Evolutionary conservation across 75 land plant genomes (phyloP).

Genomic region (Isoetes taiwanensis): DNA sequence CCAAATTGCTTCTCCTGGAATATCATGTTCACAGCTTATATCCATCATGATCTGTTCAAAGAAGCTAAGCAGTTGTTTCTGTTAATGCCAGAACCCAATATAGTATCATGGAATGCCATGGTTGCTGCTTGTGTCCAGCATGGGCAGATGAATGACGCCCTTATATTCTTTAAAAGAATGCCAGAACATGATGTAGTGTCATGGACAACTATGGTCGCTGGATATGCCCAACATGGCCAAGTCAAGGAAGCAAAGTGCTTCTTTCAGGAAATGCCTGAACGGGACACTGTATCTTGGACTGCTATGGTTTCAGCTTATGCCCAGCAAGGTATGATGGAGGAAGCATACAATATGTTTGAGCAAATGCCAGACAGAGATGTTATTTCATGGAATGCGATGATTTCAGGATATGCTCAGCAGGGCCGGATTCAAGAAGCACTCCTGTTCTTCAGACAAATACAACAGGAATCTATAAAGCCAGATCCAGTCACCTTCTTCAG

Average conservation of each 20-base stretch:
- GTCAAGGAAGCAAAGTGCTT: background rate
- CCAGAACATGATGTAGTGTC: background rate
- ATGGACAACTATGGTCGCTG: background rate
- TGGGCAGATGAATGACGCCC: background rate
- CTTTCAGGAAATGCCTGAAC: background rate
- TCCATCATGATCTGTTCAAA: background rate
- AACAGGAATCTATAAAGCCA: too few species aligned
- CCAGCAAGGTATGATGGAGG: background rate
- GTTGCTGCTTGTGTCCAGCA: background rate
- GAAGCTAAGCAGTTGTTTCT: background rate
- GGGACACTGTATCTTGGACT: background rate
- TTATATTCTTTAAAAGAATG: background rate
- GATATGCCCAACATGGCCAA: conserved; percentile 1
- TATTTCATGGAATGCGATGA: conserved; percentile 5
- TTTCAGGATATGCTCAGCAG: background rate
- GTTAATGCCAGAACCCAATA: background rate
- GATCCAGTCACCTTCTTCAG: too few species aligned
- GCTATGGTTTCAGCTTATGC: background rate
- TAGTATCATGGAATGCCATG: conserved; percentile 2
- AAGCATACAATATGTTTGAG: background rate
- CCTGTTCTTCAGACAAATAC: too few species aligned
- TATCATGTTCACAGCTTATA: background rate
- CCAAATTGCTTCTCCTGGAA: conserved; percentile 6
- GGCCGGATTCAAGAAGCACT: too few species aligned
- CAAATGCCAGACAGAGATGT: background rate